Base-by-base conservation (phyloP, 208 protist species). In the Trypanosomatidae sp. region DNA sequence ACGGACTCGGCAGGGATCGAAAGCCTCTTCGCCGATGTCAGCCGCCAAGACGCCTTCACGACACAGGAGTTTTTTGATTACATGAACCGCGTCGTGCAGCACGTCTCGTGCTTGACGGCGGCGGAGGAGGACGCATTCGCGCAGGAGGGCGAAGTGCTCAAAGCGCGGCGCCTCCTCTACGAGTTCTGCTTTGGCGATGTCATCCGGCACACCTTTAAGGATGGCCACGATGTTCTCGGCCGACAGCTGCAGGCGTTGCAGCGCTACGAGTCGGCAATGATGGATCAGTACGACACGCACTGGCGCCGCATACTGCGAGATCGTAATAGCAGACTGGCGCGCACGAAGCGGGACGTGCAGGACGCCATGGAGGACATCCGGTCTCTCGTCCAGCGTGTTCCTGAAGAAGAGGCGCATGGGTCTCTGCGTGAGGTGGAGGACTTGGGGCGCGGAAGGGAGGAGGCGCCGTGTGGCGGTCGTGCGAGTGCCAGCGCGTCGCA, bases 161-260 rank as follows among this genome's bases (percentile, higher is more conserved):
- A 95, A 82, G 88, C 87, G 28, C 85, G 81, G 44, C 79, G 81
- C 1, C 71, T 95, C 15, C 67, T 97, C 47, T 84, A 85, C 70
- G 87, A 95, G 77, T 97, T 89, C 77, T 94, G 89, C 81, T 79
- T 89, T 30, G 86, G 88, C 19, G 80, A 81, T 55, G 79, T 83
- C 30, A 79, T 84, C 7, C 80, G 77, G 43, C 74, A 62, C 44
- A 43, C 74, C 47, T 79, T 87, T 41, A 69, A 77, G 15, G 66
- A 78, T 43, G 73, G 77, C n/a, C 73, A 93, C 44, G 59, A 80
- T 36, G 73, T 56, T 4, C 66, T 91, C 3, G 83, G 74, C 10
- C 73, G 53, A 36, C 78, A 67, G n/a, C 77, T 95, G 36, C 62
- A 69, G 46, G 74, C 84, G 9, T 46, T 95, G 12, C 49, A 84